These are phyloP conservation scores for Claviceps paspali DNA, from an alignment of 2,329 filamentous ascomycete species.

Conservation along the genomic window DNA sequence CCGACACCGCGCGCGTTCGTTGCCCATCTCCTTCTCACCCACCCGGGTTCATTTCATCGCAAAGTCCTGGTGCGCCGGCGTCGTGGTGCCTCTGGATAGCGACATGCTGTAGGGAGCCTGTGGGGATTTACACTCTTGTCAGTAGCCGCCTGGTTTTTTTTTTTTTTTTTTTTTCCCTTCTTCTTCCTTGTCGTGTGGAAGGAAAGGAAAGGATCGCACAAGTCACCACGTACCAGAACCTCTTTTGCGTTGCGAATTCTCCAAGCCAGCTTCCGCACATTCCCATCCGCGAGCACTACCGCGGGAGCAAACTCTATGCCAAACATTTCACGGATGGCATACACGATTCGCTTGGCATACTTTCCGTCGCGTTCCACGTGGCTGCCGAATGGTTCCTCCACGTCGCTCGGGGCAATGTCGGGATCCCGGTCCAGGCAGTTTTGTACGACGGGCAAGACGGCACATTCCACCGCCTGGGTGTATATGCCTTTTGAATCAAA, in stretches of 20 bases:
- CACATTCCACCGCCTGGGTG: constrained; percentile 55
- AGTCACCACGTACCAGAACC: constrained; percentile 54
- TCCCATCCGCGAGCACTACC: constrained; percentile 84
- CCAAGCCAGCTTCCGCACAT: constrained; percentile 81
- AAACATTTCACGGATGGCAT: constrained; percentile 92
- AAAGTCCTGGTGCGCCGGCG: constrained; percentile 33
- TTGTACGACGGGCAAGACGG: constrained; percentile 66
- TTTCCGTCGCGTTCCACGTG: constrained; percentile 78
- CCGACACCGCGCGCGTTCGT: too few species aligned
- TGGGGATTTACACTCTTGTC: neutral
- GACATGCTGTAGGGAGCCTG: constrained; percentile 63
- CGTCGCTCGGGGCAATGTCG: constrained; percentile 69
- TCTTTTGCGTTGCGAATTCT: constrained; percentile 91
- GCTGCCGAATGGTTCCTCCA: constrained; percentile 70
- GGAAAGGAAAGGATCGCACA: neutral
- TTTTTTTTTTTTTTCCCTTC: too few species aligned
- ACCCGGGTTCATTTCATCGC: too few species aligned
- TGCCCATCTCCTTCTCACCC: too few species aligned
- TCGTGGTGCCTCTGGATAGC: constrained; percentile 44
- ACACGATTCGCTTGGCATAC: constrained; percentile 79
- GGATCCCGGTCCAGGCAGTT: constrained; percentile 90
- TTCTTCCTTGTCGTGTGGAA: too few species aligned
- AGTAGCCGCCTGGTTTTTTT: neutral
- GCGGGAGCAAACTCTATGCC: constrained; percentile 89
- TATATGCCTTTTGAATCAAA: constrained; percentile 44